Conservation (phyloP, 495 filamentous ascomycete genomes). For the Penicillium chermesinum region DNA sequence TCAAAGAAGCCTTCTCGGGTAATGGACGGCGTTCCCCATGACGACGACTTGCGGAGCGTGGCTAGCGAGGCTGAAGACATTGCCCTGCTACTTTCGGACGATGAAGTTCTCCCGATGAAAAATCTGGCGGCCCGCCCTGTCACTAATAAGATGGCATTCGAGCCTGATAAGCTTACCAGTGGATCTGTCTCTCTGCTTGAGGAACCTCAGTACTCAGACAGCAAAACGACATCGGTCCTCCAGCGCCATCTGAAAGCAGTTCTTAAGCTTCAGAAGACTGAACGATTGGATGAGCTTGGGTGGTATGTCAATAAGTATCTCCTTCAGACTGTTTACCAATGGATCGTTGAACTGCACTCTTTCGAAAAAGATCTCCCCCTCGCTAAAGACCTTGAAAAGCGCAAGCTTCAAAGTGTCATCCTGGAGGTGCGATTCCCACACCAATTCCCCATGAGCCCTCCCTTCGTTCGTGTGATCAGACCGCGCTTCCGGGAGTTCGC, state of each 20-base stretch:
- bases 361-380: constrained; percentile 68
- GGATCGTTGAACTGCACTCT: constrained; percentile 87
- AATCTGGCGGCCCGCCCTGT: background rate
- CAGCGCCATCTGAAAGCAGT: constrained; percentile 56
- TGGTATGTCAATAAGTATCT: constrained; percentile 71
- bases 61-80: background rate
- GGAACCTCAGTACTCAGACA: constrained; percentile 65
- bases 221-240: constrained; percentile 55
- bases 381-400: constrained; percentile 65
- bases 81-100: background rate
- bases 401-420: constrained; percentile 59
- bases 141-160: constrained; percentile 52
- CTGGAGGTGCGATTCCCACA: constrained; percentile 75
- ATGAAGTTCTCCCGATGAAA: background rate
- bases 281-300: constrained; percentile 65
- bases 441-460: constrained; percentile 71
- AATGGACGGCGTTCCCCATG: too few species aligned
- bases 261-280: constrained; percentile 57
- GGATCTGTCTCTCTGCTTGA: constrained; percentile 51
- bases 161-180: constrained; percentile 57
- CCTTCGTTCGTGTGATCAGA: constrained; percentile 79
- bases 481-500: constrained; percentile 71
- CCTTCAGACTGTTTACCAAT: constrained; percentile 75
- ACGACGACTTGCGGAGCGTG: background rate
- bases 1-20: too few species aligned